These are phyloP conservation scores for Capillidium heterosporum DNA, from an alignment of 371 early-diverging fungal species.

Conservation along the genomic window DNA sequence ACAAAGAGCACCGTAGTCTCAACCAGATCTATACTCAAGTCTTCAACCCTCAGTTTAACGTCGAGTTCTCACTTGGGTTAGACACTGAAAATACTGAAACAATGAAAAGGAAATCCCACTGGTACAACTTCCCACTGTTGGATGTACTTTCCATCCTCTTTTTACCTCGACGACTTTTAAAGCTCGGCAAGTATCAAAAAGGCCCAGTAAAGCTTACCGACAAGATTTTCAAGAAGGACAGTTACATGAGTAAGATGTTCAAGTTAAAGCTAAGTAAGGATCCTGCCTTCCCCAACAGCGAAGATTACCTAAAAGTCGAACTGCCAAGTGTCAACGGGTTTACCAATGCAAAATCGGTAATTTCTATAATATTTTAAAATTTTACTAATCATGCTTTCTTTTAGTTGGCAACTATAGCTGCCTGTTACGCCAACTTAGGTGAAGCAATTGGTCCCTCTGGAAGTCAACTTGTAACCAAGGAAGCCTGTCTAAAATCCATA, in stretches of 20 bases:
- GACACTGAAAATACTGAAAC: neutral
- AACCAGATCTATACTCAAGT: conserved; percentile 33
- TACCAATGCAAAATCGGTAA: too few relatives aligned
- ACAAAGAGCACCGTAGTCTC: conserved; percentile 28
- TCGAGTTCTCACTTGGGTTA: conserved; percentile 24
- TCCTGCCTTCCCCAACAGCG: neutral
- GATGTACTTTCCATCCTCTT: neutral
- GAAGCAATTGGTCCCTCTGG: too few relatives aligned
- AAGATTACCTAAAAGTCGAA: neutral
- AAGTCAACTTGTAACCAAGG: neutral
- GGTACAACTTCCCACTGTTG: neutral
- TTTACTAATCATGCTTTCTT: too few relatives aligned
- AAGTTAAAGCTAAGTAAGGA: too few relatives aligned
- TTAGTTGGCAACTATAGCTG: neutral
- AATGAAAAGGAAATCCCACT: neutral
- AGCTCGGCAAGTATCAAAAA: neutral
- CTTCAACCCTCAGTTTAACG: conserved; percentile 16
- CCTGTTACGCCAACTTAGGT: neutral
- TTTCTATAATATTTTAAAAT: too few relatives aligned
- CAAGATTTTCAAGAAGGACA: too few relatives aligned
- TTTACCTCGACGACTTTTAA: neutral
- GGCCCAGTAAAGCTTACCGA: too few relatives aligned
- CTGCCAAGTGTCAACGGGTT: neutral
- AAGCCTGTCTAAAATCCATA: neutral
- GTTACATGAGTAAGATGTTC: too few relatives aligned